Evolutionary conservation across 1,284 basidiomycete species (phyloP).

Genomic region (Caloboletus firmus): DNA sequence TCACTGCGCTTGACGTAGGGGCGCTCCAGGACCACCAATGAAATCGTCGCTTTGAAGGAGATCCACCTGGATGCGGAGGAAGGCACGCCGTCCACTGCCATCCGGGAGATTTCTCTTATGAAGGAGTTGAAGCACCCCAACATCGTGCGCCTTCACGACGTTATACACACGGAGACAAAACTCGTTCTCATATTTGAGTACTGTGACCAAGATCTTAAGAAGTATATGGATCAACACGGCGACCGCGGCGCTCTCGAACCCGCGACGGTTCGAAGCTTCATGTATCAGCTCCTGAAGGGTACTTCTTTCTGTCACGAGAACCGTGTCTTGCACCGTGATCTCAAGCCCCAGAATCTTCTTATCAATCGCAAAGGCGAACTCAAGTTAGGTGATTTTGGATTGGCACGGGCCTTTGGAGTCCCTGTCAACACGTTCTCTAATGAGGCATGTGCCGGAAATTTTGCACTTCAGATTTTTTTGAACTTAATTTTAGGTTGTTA

Average conservation of each 20-base stretch:
- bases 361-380: constrained; percentile 98
- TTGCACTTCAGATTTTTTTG: not conserved
- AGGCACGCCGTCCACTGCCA: constrained; percentile 92
- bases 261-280: constrained; percentile 92
- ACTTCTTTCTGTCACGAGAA: constrained; percentile 99
- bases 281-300: constrained; percentile 97
- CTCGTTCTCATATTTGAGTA: constrained; percentile 99
- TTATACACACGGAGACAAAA: constrained; percentile 98
- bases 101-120: constrained; percentile 95
- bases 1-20: constrained; percentile 51
- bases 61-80: constrained; percentile 96
- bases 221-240: constrained; percentile 99
- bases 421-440: constrained; percentile 97
- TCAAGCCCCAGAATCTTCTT: constrained; percentile 97
- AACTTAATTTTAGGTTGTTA: constrained; percentile 73
- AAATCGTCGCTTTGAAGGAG: constrained; percentile 90
- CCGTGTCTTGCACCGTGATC: constrained; percentile 93
- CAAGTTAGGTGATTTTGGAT: constrained; percentile 95
- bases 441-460: constrained; percentile 56
- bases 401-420: constrained; percentile 94
- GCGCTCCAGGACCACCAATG: constrained; percentile 82
- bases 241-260: constrained; percentile 94
- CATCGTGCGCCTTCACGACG: constrained; percentile 95
- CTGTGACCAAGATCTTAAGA: constrained; percentile 98
- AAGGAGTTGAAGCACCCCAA: constrained; percentile 96